A percentile compares a stretch with the other conserved stretches of the same genome.
Conservation (phyloP, 1,284 basidiomycete species). For the Tilletia setariae region DNA sequence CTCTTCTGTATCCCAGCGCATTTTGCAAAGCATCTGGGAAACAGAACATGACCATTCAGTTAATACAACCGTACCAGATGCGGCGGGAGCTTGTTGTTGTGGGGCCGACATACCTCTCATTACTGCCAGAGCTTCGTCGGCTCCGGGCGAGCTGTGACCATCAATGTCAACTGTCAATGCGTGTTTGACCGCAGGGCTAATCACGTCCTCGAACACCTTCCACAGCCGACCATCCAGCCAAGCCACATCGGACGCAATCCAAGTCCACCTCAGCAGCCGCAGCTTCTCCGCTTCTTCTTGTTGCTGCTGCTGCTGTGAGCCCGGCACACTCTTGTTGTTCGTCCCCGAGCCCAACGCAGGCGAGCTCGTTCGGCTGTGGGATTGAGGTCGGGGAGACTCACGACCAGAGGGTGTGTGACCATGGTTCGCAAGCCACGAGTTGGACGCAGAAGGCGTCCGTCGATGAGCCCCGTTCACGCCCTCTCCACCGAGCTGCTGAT, state of each 20-base stretch:
- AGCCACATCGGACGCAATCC: slow-evolving; percentile 11
- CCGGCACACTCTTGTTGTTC: neutral
- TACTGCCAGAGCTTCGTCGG: neutral
- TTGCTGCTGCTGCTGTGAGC: neutral
- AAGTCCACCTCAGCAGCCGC: slow-evolving; percentile 2
- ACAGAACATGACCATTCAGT: neutral
- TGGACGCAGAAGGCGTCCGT: neutral
- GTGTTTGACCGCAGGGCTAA: neutral
- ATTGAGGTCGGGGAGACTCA: neutral
- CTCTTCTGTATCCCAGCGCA: slow-evolving; percentile 4
- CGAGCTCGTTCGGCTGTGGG: neutral
- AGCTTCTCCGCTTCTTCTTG: neutral
- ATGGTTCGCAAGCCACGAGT: neutral
- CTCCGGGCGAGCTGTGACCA: neutral
- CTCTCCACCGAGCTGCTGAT: neutral
- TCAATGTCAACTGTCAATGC: neutral
- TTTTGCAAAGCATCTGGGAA: slow-evolving; percentile 8
- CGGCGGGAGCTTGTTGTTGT: neutral
- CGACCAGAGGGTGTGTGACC: too few species aligned
- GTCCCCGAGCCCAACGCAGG: neutral
- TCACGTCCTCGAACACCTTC: neutral
- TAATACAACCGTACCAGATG: neutral
- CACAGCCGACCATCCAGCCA: slow-evolving; percentile 8
- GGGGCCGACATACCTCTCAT: neutral
- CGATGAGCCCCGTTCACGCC: neutral